Percentiles rank a stretch among this genome's conserved stretches.
Conservation (phyloP, 225 moss, liverwort and hornwort species). For the Climacium dendroides region DNA sequence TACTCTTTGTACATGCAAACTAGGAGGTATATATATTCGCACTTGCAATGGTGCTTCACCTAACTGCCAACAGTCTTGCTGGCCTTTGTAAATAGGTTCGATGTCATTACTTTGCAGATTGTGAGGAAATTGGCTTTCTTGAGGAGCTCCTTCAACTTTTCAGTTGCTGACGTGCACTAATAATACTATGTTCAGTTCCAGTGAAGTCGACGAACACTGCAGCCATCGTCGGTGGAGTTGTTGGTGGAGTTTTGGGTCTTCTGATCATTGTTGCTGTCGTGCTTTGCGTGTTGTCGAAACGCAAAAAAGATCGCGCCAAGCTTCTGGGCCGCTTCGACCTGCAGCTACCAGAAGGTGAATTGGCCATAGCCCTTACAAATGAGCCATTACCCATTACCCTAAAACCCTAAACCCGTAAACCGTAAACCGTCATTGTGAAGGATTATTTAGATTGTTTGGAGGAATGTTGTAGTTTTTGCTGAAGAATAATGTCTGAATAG, state of each 20-base stretch:
- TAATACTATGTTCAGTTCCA: neutral
- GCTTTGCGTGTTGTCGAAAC: slow-evolving; percentile 1
- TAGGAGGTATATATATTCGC: neutral
- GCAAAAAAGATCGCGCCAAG: slow-evolving; percentile 9
- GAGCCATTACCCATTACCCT: neutral
- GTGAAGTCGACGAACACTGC: neutral
- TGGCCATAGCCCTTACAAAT: neutral
- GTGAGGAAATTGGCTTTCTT: neutral
- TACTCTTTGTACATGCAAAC: slow-evolving; percentile 25
- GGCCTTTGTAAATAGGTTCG: neutral
- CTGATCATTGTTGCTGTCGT: neutral
- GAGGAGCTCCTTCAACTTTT: neutral
- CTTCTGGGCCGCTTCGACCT: slow-evolving; percentile 20
- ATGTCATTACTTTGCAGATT: neutral
- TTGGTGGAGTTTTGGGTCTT: neutral
- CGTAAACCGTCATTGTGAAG: no score
- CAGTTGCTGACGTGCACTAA: neutral
- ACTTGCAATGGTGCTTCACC: neutral
- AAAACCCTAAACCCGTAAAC: neutral
- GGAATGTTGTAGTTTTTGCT: neutral
- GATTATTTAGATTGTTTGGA: neutral
- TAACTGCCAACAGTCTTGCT: neutral
- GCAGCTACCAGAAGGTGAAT: slow-evolving; percentile 15
- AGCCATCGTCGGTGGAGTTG: neutral
- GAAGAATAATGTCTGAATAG: neutral